A percentile compares a stretch with the other conserved stretches of the same genome.
phyloP scores from a whole-genome alignment of 805 yeast species.

The Sugiyamaella americana region DNA sequence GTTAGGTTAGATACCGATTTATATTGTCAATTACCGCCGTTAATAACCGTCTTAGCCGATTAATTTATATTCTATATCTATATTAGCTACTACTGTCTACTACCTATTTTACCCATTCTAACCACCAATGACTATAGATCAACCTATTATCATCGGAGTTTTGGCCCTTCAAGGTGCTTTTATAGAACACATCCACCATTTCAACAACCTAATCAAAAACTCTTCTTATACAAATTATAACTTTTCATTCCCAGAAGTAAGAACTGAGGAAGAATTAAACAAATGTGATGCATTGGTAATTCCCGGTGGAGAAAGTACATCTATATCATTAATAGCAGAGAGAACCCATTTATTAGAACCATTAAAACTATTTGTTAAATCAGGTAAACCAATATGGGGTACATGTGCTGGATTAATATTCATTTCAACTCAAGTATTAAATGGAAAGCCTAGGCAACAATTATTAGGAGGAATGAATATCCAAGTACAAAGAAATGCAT shows the following conservation, averaged over 20 bases:
- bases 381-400: constrained; percentile 65
- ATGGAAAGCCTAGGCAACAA: constrained; percentile 42
- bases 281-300: constrained; percentile 55
- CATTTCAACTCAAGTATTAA: constrained; percentile 48
- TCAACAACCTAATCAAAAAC: constrained; percentile 35
- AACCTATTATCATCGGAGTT: constrained; percentile 48
- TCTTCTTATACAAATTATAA: constrained; percentile 11
- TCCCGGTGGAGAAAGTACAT: constrained; percentile 47
- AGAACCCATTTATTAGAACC: constrained; percentile 54
- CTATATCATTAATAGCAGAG: constrained; percentile 67
- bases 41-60: too few species aligned
- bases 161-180: constrained; percentile 78
- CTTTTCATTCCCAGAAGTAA: constrained; percentile 39
- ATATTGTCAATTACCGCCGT: too few species aligned
- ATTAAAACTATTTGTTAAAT: constrained; percentile 44
- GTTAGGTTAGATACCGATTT: too few species aligned
- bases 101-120: too few species aligned
- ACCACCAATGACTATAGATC: constrained; percentile 16
- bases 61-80: too few species aligned
- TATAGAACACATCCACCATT: constrained; percentile 54
- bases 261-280: constrained; percentile 45
- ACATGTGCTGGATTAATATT: constrained; percentile 81
- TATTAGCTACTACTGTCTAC: too few species aligned
- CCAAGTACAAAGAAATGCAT: constrained; percentile 63
- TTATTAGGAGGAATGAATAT: constrained; percentile 61